Percentiles rank a stretch among this genome's conserved stretches.
Conservation (phyloP, 2,329 filamentous ascomycete genomes). For the Aspergillus transmontanensis region DNA sequence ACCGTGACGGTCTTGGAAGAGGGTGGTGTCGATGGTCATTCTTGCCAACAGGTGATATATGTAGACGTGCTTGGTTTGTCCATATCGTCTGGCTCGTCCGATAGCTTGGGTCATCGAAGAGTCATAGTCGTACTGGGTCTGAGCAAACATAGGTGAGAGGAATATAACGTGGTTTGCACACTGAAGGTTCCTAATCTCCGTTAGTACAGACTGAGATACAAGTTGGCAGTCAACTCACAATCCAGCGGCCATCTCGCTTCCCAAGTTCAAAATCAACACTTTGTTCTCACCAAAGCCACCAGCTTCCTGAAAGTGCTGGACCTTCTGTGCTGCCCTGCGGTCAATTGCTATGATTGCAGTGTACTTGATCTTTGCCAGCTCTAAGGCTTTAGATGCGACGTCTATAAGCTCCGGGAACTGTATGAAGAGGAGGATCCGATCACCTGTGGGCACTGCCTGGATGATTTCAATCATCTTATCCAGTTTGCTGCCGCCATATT, state of each 20-base stretch:
- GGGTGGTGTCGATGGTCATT: constrained; percentile 50
- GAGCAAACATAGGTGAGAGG: constrained; percentile 56
- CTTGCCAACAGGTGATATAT: constrained; percentile 56
- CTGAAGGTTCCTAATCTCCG: constrained; percentile 57
- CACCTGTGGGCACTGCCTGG: constrained; percentile 39
- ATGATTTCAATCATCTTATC: constrained; percentile 51
- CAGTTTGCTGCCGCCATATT: constrained; percentile 51
- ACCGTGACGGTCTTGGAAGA: constrained; percentile 41
- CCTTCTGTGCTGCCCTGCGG: constrained; percentile 32
- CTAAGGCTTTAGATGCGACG: constrained; percentile 34
- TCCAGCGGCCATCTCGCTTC: constrained; percentile 61
- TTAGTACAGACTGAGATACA: neutral
- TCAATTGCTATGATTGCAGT: constrained; percentile 40
- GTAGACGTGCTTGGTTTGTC: constrained; percentile 59
- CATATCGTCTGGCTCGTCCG: constrained; percentile 60
- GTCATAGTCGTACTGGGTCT: constrained; percentile 57
- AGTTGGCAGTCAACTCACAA: constrained; percentile 49
- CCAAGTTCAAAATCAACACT: constrained; percentile 61
- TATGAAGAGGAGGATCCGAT: constrained; percentile 60
- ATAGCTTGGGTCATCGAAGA: constrained; percentile 65
- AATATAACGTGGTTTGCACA: constrained; percentile 68
- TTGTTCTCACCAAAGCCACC: constrained; percentile 40
- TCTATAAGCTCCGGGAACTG: constrained; percentile 53
- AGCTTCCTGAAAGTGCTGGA: constrained; percentile 45
- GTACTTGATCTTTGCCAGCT: constrained; percentile 32